Evolutionary conservation across 192 early-diverging fungal species (phyloP).

Genomic region (Bifiguratus adelaidae): DNA sequence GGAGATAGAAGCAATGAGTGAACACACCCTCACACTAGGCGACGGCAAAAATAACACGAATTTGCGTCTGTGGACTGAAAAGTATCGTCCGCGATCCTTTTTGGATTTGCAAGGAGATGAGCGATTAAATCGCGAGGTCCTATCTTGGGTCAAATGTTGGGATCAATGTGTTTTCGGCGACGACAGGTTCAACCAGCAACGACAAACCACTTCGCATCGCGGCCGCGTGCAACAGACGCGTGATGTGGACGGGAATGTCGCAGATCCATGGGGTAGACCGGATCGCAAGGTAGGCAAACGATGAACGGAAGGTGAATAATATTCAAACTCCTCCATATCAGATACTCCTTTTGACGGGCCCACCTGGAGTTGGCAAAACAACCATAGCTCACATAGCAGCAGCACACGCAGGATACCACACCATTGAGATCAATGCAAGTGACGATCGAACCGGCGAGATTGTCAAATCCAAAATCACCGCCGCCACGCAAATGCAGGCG

Average conservation of each 20-base stretch:
- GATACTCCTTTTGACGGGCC: conserved; percentile 71
- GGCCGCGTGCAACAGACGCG: background rate
- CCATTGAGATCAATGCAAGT: conserved; percentile 91
- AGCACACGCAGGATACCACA: conserved; percentile 80
- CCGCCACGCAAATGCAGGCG: conserved; percentile 70
- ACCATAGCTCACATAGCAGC: conserved; percentile 92
- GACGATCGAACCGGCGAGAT: conserved; percentile 84
- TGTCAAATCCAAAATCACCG: conserved; percentile 61
- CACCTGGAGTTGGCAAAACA: conserved; percentile 94
- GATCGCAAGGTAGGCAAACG: background rate
- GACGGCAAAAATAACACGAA: background rate
- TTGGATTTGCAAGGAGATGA: conserved; percentile 86
- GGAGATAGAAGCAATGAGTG: background rate
- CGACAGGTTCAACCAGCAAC: background rate
- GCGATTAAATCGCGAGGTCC: conserved; percentile 73
- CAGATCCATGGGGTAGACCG: background rate
- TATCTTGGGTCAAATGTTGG: conserved; percentile 96
- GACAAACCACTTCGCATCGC: background rate
- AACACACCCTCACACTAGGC: background rate
- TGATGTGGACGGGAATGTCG: background rate
- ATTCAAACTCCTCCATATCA: conserved; percentile 5
- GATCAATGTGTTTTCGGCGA: conserved; percentile 84
- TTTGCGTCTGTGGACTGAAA: conserved; percentile 76
- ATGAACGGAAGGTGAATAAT: conserved; percentile 23
- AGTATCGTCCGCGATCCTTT: conserved; percentile 73